Base-by-base conservation (phyloP, 2,329 filamentous ascomycete genomes). In the Trichoderma atroviride region DNA sequence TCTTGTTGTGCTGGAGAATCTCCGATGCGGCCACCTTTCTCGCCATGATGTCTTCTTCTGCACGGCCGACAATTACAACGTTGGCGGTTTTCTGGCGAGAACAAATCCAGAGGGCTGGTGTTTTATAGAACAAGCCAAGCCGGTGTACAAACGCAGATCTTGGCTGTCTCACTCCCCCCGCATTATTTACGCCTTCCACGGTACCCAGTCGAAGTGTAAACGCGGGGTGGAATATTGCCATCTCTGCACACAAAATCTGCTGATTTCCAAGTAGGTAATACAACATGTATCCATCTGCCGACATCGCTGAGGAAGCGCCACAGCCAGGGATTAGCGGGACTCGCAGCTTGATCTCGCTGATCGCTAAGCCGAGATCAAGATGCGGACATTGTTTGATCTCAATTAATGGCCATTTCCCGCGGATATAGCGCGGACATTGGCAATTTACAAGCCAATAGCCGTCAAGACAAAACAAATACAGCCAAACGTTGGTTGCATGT, bases 1-100 rank as follows among this genome's bases (percentile, higher is more conserved):
- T 22, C 29, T 59, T 58, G 9, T 67, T 59, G n/a, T 67, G 64
- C 29, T 40, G 64, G n/a, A 9, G 1, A 29, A 67, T 43, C 22
- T 59, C 64, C 19, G 5, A 10, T 22, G 64, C 29, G 9, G 64
- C 24, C 5, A 67, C 22, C 3, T 67, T 67, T 37, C 55, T 52
- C 22, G 14, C 16, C 64, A 59, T 67, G 29, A 5, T 27, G n/a
- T 27, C 22, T 13, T 35, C 1, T 13, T 19, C 7, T 19, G 55
- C 14, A 5, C 4, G 40, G 19, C 40, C 11, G 19, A 6, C 7
- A 6, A 31, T 57, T 14, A 1, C 1, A 35, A n/a, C 5, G 22
- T 7, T 9, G n/a, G 4, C 14, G 9, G 5, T 14, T 24, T 37
- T n/a, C 10, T 52, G 14, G 43, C 6, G 7, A 35, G n/a, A 29